Percentiles rank a stretch among this genome's conserved stretches.
These are phyloP conservation scores for Coemansia sp. DNA, from an alignment of 192 early-diverging fungal genomes.

Conservation along the genomic window DNA sequence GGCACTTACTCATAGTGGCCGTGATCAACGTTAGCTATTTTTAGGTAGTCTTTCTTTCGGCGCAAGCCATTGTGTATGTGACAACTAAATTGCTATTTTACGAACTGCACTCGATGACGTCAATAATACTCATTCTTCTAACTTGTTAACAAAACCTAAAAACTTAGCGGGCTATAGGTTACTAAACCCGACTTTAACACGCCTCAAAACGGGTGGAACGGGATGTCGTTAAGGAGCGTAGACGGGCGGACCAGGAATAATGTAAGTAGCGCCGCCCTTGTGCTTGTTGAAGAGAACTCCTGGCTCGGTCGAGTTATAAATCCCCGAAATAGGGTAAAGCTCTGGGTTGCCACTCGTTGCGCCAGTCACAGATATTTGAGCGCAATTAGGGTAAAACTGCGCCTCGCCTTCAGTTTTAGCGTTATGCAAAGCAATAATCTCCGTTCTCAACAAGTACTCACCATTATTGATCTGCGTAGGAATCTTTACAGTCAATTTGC, in stretches of 20 bases:
- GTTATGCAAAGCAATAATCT: conserved; percentile 33
- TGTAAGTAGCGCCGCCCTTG: conserved; percentile 16
- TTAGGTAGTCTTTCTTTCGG: too few species aligned
- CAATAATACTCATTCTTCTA: too few species aligned
- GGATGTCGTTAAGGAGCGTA: conserved; percentile 10
- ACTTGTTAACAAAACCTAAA: too few species aligned
- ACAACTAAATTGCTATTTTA: too few species aligned
- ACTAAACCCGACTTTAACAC: too few species aligned
- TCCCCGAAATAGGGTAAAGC: conserved; percentile 20
- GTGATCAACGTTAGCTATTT: too few species aligned
- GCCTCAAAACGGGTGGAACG: too few species aligned
- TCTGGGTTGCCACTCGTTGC: conserved; percentile 21
- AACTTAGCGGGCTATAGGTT: too few species aligned
- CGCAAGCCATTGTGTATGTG: too few species aligned
- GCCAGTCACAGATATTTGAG: conserved; percentile 20
- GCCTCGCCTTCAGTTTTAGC: conserved; percentile 11
- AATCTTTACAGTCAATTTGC: conserved; percentile 28
- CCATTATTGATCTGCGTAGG: conserved; percentile 30
- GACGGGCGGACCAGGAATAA: conserved; percentile 30
- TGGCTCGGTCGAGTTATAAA: conserved; percentile 27
- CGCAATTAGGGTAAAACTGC: conserved; percentile 42
- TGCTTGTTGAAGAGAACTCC: conserved; percentile 30
- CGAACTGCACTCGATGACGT: too few species aligned
- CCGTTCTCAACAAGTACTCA: conserved; percentile 43
- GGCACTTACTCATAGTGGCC: too few species aligned